Evolutionary conservation across 2,329 filamentous ascomycete species (phyloP).

Genomic region (Aaosphaeria pasadenensis): DNA sequence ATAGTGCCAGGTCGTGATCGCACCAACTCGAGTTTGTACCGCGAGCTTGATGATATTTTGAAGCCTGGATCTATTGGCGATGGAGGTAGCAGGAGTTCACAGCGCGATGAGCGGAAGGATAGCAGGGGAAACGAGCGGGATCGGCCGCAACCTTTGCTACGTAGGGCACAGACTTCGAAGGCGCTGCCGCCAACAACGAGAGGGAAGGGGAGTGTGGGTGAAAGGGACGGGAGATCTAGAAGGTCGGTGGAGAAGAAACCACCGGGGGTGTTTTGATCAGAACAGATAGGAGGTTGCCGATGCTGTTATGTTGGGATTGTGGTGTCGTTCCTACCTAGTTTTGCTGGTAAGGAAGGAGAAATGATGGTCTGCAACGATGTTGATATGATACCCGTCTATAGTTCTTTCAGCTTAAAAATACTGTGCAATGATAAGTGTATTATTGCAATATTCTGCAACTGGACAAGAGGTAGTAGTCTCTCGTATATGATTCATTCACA

Average conservation of each 20-base stretch:
- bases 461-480: too few species aligned
- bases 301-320: too few species aligned
- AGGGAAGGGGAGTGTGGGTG: neutral
- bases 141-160: conserved; percentile 6
- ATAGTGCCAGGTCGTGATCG: conserved; percentile 4
- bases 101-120: neutral
- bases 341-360: too few species aligned
- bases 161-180: neutral
- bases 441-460: too few species aligned
- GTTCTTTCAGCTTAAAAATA: too few species aligned
- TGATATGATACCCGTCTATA: too few species aligned
- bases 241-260: neutral
- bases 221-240: neutral
- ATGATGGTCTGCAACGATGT: too few species aligned
- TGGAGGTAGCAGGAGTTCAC: neutral
- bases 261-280: neutral
- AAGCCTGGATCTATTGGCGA: conserved; percentile 7
- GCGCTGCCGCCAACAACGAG: neutral
- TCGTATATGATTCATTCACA: too few species aligned
- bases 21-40: conserved; percentile 23
- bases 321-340: too few species aligned
- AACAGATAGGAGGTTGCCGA: neutral
- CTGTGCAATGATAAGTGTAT: too few species aligned
- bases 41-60: conserved; percentile 27
- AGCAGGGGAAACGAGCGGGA: conserved; percentile 2